Evolutionary conservation across 1,284 basidiomycete genomes (phyloP), one percentile per base, ranked within the genome.

Genomic region (Sphagnurus paluster): DNA sequence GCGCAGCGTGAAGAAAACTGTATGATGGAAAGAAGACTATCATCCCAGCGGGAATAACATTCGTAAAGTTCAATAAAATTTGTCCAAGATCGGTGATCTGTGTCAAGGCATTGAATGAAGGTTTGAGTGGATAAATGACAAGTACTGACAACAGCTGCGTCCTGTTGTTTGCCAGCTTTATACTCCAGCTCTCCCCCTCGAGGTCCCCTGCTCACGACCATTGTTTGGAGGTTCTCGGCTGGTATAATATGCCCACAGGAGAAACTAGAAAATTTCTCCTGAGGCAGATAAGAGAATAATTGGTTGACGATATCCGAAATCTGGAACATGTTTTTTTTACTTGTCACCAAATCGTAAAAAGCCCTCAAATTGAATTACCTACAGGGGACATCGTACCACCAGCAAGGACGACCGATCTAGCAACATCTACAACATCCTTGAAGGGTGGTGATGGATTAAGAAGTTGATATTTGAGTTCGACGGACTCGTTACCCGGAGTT

Each of bases 321-420:
- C 93, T 96, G 56, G 30, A 19, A 28, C 19, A 40, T 35, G n/a
- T 10, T 33, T n/a, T 16, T 38, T 16, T 5, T 17, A 14, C 9
- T n/a, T 42, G 24, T 10, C 56, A 73, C 11, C 14, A 14, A 26
- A 20, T 28, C 2, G 10, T 21, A 9, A 5, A n/a, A 30, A 48
- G 19, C 39, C 13, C 23, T 25, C 2, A 29, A 24, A 21, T n/a
- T n/a, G n/a, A n/a, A n/a, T 16, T 19, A 64, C 70, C 47, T 57
- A 94, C 91, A 6, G 96, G 96, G 30, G 93, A 93, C 96, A 99
- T 98, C 0, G 96, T 99, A 2, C 96, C 96, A 7, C 96, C 96
- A 0, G 95, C 94, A 11, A 99, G 72, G 19, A 99, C 71, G 6
- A 99, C 84, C 1, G 88, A 80, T 26, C 93, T 74, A 0, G 94